These are phyloP conservation scores for Helicostylum pulchrum DNA, from an alignment of 192 early-diverging fungal species.

Conservation along the genomic window DNA sequence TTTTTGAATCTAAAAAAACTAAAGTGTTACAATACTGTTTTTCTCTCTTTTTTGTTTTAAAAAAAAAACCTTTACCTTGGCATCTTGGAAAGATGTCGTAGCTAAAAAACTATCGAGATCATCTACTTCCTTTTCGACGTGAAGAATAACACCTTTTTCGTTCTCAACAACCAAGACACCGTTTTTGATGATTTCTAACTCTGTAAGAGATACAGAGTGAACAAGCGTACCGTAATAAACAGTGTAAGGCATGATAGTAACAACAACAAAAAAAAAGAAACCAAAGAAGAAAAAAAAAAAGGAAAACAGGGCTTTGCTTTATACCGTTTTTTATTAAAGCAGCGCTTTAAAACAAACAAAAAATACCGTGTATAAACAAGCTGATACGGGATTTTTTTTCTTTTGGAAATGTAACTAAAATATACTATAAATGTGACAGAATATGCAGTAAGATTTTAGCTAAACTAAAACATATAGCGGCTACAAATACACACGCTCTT, in stretches of 20 bases:
- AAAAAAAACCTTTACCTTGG: too few species aligned
- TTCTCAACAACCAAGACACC: conserved; percentile 66
- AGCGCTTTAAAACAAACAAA: too few species aligned
- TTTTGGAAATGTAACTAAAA: too few species aligned
- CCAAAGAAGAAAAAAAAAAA: conserved; percentile 7
- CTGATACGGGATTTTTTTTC: too few species aligned
- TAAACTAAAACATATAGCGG: too few species aligned
- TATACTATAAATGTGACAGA: too few species aligned
- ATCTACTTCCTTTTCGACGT: conserved; percentile 47
- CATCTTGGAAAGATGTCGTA: neutral
- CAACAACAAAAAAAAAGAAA: conserved; percentile 7
- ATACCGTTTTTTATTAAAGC: neutral
- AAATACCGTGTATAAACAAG: too few species aligned
- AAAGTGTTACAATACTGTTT: neutral
- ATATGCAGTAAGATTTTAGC: too few species aligned
- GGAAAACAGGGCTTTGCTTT: neutral
- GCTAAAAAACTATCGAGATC: conserved; percentile 30
- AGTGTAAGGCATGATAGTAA: conserved; percentile 1
- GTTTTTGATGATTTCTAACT: conserved; percentile 65
- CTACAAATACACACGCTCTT: too few species aligned
- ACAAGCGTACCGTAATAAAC: conserved; percentile 32
- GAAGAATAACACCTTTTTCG: conserved; percentile 62
- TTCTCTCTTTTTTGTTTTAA: too few species aligned
- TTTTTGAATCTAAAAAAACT: conserved; percentile 33
- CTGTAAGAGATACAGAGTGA: conserved; percentile 32